phyloP scores from a whole-genome alignment of 345 rosid species.

The Syzygium jambos region DNA sequence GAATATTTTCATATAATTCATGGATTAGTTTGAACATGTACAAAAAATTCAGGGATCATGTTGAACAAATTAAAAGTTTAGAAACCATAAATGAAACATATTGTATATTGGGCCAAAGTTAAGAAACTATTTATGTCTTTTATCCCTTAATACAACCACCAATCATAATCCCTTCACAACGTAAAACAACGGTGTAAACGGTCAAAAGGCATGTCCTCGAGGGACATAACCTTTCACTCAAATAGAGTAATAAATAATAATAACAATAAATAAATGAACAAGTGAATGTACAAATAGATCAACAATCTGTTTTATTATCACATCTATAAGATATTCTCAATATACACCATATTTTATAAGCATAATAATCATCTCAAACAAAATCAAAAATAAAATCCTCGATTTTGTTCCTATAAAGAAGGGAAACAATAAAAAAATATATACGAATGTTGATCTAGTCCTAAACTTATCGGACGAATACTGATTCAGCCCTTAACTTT shows the following conservation, averaged over 20 bases:
- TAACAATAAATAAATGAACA: not conserved
- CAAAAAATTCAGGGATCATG: too few relatives aligned
- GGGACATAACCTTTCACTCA: not conserved
- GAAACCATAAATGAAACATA: accelerated
- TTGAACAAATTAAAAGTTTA: too few relatives aligned
- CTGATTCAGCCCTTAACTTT: accelerated
- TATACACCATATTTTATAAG: not conserved
- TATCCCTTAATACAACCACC: not conserved
- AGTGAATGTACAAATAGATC: not conserved
- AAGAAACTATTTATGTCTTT: too few relatives aligned
- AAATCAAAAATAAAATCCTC: not conserved
- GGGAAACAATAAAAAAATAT: not conserved
- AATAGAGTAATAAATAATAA: not conserved
- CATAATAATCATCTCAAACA: not conserved
- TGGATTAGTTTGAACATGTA: too few relatives aligned
- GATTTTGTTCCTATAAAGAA: not conserved
- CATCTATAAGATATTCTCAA: not conserved
- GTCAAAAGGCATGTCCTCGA: not conserved
- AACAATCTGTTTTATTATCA: not conserved
- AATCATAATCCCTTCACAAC: not conserved
- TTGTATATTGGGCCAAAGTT: too few relatives aligned
- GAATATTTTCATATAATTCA: too few relatives aligned
- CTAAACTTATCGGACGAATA: not conserved
- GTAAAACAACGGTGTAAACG: not conserved
- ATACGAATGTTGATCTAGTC: not conserved